These are phyloP conservation scores for Ormosia semicastrata DNA, from an alignment of 306 rosid genomes.

Conservation along the genomic window DNA sequence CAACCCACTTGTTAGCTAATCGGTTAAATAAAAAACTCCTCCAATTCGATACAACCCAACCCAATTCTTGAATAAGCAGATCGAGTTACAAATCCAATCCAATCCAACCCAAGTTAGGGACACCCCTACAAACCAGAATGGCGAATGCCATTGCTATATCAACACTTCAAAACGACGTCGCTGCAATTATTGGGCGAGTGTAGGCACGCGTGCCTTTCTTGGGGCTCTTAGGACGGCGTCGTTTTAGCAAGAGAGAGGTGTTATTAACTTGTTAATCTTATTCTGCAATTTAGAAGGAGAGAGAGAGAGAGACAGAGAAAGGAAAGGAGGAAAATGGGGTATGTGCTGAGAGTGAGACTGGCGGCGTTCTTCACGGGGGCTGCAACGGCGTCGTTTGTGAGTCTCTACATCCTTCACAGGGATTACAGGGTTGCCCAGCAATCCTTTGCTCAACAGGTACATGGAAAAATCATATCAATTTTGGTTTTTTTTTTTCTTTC, in stretches of 20 bases:
- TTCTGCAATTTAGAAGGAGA: not conserved
- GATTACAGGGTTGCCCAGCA: conserved; percentile 85
- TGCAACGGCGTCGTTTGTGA: conserved; percentile 73
- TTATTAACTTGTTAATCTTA: not conserved
- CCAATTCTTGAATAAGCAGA: too few species aligned
- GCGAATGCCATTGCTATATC: too few species aligned
- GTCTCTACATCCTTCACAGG: conserved; percentile 70
- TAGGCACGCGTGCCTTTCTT: not conserved
- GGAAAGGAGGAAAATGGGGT: conserved; percentile 60
- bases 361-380: conserved; percentile 89
- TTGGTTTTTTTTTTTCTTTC: not conserved
- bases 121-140: too few species aligned
- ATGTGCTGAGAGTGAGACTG: conserved; percentile 76
- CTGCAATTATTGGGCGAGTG: not conserved
- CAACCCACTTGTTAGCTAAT: too few species aligned
- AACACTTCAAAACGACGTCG: not conserved
- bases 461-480: not conserved
- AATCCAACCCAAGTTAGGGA: too few species aligned
- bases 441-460: conserved; percentile 69
- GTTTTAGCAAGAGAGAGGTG: not conserved
- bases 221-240: not conserved
- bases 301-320: not conserved
- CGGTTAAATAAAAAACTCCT: too few species aligned
- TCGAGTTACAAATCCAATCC: too few species aligned
- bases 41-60: too few species aligned